These are phyloP conservation scores for Kregervanrija delftensis DNA, from an alignment of 805 yeast genomes.

Conservation along the genomic window DNA sequence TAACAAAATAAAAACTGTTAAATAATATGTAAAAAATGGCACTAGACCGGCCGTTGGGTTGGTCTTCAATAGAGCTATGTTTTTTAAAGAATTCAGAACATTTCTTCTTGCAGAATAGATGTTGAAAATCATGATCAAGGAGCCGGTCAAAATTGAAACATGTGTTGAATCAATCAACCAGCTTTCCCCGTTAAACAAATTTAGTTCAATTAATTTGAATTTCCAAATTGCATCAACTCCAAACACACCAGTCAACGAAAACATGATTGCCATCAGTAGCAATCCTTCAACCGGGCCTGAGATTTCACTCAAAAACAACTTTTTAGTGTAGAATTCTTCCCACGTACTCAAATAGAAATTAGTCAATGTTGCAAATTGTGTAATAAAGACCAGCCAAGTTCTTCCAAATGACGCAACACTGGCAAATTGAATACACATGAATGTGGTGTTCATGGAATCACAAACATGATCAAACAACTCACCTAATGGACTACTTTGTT, in stretches of 20 bases:
- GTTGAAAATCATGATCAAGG: slow-evolving; percentile 53
- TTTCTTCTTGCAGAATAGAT: slow-evolving; percentile 60
- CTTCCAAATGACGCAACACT: slow-evolving; percentile 76
- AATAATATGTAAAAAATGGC: slow-evolving; percentile 60
- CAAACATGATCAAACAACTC: slow-evolving; percentile 90
- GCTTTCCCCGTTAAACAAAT: neutral
- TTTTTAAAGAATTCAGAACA: slow-evolving; percentile 41
- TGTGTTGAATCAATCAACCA: slow-evolving; percentile 26
- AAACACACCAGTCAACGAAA: slow-evolving; percentile 52
- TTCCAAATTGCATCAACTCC: slow-evolving; percentile 67
- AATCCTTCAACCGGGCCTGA: slow-evolving; percentile 97
- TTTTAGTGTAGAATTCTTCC: slow-evolving; percentile 93
- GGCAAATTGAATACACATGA: slow-evolving; percentile 67
- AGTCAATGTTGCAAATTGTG: slow-evolving; percentile 68
- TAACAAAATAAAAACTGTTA: slow-evolving; percentile 39
- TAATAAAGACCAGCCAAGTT: slow-evolving; percentile 48
- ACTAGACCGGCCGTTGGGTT: slow-evolving; percentile 27
- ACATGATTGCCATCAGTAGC: slow-evolving; percentile 49
- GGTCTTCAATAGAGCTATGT: slow-evolving; percentile 29
- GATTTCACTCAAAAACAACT: slow-evolving; percentile 64
- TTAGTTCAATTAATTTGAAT: slow-evolving; percentile 24
- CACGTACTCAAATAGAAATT: slow-evolving; percentile 89
- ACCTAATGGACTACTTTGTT: slow-evolving; percentile 92
- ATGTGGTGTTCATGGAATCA: slow-evolving; percentile 61
- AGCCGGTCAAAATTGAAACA: slow-evolving; percentile 44